Percentiles rank a stretch among this genome's conserved stretches.
phyloP scores from a whole-genome alignment of 2,329 filamentous ascomycete genomes.

The Calonectria fujianensis region DNA sequence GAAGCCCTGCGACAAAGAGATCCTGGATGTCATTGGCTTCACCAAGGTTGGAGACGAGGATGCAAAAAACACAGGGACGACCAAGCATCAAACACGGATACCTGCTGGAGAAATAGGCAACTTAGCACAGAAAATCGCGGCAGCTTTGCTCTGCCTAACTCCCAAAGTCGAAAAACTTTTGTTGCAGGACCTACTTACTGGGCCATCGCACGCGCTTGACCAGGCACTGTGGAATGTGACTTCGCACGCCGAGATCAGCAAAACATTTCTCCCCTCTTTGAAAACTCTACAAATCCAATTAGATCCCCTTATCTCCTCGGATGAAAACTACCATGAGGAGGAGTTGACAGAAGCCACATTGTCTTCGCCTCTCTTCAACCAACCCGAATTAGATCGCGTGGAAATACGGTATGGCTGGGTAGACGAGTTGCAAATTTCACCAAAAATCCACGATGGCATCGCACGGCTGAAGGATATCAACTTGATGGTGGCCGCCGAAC shows the following conservation, averaged over 20 bases:
- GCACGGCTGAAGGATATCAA: constrained; percentile 7
- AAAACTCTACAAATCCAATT: constrained; percentile 20
- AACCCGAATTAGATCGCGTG: constrained; percentile 2
- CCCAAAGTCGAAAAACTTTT: background rate
- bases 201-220: background rate
- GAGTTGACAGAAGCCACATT: constrained; percentile 4
- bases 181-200: constrained; percentile 8
- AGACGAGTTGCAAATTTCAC: background rate
- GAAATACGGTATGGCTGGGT: constrained; percentile 10
- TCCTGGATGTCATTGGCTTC: constrained; percentile 7
- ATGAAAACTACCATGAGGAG: background rate
- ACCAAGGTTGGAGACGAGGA: background rate
- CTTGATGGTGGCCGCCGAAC: constrained; percentile 9
- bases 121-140: background rate
- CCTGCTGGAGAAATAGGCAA: background rate
- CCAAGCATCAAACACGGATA: background rate
- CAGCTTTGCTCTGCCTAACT: constrained; percentile 4
- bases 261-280: background rate
- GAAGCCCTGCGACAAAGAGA: background rate
- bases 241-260: background rate
- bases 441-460: background rate
- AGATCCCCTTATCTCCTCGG: background rate
- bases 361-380: constrained; percentile 16
- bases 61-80: background rate
- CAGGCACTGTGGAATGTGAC: background rate